Evolutionary conservation across 2,329 filamentous ascomycete genomes (phyloP).

Genomic region (Teratosphaeria gauchensis): DNA sequence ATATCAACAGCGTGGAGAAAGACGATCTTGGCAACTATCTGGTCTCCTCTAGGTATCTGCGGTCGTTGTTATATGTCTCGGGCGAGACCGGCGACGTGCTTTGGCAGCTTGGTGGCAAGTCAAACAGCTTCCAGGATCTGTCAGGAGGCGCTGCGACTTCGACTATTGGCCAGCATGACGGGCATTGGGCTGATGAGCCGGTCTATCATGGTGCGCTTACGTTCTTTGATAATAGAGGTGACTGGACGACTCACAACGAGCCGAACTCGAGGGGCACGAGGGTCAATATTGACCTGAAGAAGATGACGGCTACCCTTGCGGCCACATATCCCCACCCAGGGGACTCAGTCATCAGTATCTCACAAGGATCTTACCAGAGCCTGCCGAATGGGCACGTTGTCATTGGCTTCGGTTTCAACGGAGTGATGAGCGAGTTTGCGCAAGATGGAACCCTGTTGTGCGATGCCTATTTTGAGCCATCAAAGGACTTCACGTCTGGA

Average conservation of each 20-base stretch:
- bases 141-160: conserved; percentile 17
- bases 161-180: conserved; percentile 44
- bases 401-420: conserved; percentile 44
- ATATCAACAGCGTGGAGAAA: conserved; percentile 49
- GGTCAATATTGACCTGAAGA: conserved; percentile 16
- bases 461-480: conserved; percentile 40
- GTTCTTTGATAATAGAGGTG: conserved; percentile 42
- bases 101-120: conserved; percentile 38
- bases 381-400: conserved; percentile 45
- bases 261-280: conserved; percentile 11
- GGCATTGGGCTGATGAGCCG: conserved; percentile 32
- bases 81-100: conserved; percentile 39
- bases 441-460: conserved; percentile 42
- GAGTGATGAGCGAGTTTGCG: conserved; percentile 31
- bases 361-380: conserved; percentile 44
- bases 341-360: conserved; percentile 33
- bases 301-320: conserved; percentile 21
- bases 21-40: conserved; percentile 42
- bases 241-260: conserved; percentile 19
- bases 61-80: conserved; percentile 40
- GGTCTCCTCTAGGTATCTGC: conserved; percentile 43
- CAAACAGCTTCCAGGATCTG: conserved; percentile 20
- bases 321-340: conserved; percentile 15
- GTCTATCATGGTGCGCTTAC: conserved; percentile 22
- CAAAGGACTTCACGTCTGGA: conserved; percentile 32